phyloP scores from a whole-genome alignment of 208 protist species.

The Trypanosoma congolense region DNA sequence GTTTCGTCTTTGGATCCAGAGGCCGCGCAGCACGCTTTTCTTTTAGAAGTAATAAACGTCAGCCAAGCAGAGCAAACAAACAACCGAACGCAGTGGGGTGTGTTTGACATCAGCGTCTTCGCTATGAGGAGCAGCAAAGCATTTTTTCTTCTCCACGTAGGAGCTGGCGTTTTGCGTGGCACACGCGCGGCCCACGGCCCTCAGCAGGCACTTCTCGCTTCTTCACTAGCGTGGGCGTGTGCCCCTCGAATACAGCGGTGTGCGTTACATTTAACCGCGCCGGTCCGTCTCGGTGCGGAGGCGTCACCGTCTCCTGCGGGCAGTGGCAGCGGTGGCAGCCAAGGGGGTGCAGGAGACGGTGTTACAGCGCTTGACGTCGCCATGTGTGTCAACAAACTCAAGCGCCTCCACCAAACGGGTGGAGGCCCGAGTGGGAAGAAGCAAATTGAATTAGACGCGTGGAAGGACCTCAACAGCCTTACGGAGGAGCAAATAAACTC shows the following conservation, averaged over 20 bases:
- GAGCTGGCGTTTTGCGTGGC: neutral
- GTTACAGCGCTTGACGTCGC: conserved; percentile 80
- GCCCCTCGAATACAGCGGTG: neutral
- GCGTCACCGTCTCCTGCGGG: conserved; percentile 8
- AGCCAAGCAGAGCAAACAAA: too few relatives aligned
- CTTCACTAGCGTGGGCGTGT: too few relatives aligned
- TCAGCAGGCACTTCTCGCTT: too few relatives aligned
- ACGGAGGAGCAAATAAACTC: conserved; percentile 80
- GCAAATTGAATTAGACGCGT: conserved; percentile 71
- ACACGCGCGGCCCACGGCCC: neutral
- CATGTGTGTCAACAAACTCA: conserved; percentile 83
- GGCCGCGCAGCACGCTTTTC: too few relatives aligned
- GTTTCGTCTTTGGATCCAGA: too few relatives aligned
- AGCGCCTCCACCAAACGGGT: conserved; percentile 70
- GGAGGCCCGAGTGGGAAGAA: conserved; percentile 49
- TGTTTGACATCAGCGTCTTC: conserved; percentile 4
- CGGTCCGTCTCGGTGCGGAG: neutral
- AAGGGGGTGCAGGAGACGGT: conserved; percentile 6
- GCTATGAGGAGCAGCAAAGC: neutral
- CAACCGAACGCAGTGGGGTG: too few relatives aligned
- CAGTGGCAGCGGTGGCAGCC: neutral
- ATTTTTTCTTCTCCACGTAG: neutral
- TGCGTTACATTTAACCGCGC: neutral
- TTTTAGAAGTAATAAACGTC: too few relatives aligned
- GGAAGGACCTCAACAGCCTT: conserved; percentile 67